These are phyloP conservation scores for Solanum verrucosum DNA, from an alignment of 257 asterid genomes.

Conservation along the genomic window DNA sequence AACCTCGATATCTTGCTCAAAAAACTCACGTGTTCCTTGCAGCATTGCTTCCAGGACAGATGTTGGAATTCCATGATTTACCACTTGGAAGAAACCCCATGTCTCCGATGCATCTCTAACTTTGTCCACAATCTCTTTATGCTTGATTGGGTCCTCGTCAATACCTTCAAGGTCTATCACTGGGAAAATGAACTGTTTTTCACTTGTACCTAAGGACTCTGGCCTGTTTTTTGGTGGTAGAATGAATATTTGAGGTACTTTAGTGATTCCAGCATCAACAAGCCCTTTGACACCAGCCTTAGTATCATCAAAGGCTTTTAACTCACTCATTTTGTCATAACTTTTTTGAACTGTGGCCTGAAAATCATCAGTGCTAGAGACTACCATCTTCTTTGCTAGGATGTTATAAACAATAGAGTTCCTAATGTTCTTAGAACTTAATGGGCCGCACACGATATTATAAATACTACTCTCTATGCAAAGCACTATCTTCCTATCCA, in stretches of 20 bases:
- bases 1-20: constrained; percentile 42
- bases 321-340: background rate
- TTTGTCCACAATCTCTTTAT: constrained; percentile 9
- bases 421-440: background rate
- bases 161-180: constrained; percentile 26
- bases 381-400: background rate
- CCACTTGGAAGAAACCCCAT: constrained; percentile 50
- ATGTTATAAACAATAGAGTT: background rate
- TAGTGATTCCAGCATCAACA: background rate
- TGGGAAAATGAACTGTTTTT: constrained; percentile 10
- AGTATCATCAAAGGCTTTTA: background rate
- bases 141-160: background rate
- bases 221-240: background rate
- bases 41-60: constrained; percentile 26
- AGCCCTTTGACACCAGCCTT: background rate
- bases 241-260: background rate
- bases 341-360: background rate
- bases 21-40: constrained; percentile 38
- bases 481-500: background rate
- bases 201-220: background rate
- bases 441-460: too few relatives aligned
- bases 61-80: constrained; percentile 28
- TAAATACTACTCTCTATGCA: too few relatives aligned
- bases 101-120: constrained; percentile 35
- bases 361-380: background rate